Conservation (phyloP, 2,329 filamentous ascomycete species). For the Fusarium sp. region DNA sequence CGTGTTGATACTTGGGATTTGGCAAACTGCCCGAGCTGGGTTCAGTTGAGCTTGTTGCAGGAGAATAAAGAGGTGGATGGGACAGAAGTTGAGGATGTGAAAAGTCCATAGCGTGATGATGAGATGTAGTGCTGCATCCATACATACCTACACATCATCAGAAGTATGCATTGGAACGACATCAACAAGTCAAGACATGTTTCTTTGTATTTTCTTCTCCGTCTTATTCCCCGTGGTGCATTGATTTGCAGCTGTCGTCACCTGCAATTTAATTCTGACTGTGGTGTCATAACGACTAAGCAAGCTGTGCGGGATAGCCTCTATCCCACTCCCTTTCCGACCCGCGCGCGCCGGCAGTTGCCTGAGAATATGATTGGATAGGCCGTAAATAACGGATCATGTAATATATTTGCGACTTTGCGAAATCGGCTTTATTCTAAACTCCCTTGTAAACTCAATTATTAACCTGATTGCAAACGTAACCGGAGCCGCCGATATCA, state of each 20-base stretch:
- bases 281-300: not conserved
- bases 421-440: not conserved
- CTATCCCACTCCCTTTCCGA: slow-evolving; percentile 9
- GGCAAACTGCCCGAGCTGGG: slow-evolving; percentile 6
- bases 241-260: too few relatives aligned
- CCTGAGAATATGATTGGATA: not conserved
- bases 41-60: slow-evolving; percentile 17
- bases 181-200: too few relatives aligned
- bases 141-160: too few relatives aligned
- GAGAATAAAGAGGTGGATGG: slow-evolving; percentile 1
- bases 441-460: not conserved
- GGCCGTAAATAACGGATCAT: not conserved
- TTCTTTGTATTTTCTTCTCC: too few relatives aligned
- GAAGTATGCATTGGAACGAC: too few relatives aligned
- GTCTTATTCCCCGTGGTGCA: too few relatives aligned
- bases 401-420: slow-evolving; percentile 1
- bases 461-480: not conserved
- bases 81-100: not conserved
- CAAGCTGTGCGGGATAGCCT: not conserved
- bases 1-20: slow-evolving; percentile 1
- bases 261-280: too few relatives aligned
- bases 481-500: not conserved
- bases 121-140: too few relatives aligned
- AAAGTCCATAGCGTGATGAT: not conserved
- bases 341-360: slow-evolving; percentile 6